phyloP scores from a whole-genome alignment of 2,329 filamentous ascomycete genomes.

The Neofusicoccum ribis region DNA sequence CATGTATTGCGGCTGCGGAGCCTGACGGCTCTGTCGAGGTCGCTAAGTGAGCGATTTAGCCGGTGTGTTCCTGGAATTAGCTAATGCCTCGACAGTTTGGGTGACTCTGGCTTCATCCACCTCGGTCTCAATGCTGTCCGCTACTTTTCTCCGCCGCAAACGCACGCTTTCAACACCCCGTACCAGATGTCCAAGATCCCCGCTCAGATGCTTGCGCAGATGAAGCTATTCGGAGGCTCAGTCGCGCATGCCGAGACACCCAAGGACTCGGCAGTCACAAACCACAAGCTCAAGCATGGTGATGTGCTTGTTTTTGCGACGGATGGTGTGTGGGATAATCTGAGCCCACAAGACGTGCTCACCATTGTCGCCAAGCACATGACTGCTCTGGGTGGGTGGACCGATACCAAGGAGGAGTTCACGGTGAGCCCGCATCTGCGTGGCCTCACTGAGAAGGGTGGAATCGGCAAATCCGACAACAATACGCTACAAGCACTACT shows the following conservation, averaged over 20 bases:
- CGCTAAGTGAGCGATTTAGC: constrained; percentile 62
- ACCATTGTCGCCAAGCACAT: constrained; percentile 76
- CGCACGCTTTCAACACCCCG: constrained; percentile 96
- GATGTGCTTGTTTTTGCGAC: constrained; percentile 93
- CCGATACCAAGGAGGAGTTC: constrained; percentile 52
- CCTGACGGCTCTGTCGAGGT: constrained; percentile 76
- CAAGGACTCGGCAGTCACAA: constrained; percentile 76
- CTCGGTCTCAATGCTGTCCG: constrained; percentile 84
- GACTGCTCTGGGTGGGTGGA: constrained; percentile 74
- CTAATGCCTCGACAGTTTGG: constrained; percentile 54
- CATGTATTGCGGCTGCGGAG: constrained; percentile 78
- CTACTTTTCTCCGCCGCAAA: constrained; percentile 80
- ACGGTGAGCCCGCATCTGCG: constrained; percentile 62
- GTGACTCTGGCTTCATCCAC: constrained; percentile 91
- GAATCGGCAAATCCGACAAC: constrained; percentile 41
- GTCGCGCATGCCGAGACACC: constrained; percentile 78
- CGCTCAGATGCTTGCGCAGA: constrained; percentile 73
- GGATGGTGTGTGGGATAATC: constrained; percentile 94
- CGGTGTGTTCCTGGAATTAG: neutral
- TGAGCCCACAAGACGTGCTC: constrained; percentile 87
- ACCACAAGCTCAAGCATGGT: constrained; percentile 77
- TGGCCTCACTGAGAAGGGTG: constrained; percentile 52
- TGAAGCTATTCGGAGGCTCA: constrained; percentile 73
- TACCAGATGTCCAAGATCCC: constrained; percentile 92
- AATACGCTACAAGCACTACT: constrained; percentile 73